Evolutionary conservation across 768 basidiomycete species (phyloP).

Genomic region (Epithele typhae): DNA sequence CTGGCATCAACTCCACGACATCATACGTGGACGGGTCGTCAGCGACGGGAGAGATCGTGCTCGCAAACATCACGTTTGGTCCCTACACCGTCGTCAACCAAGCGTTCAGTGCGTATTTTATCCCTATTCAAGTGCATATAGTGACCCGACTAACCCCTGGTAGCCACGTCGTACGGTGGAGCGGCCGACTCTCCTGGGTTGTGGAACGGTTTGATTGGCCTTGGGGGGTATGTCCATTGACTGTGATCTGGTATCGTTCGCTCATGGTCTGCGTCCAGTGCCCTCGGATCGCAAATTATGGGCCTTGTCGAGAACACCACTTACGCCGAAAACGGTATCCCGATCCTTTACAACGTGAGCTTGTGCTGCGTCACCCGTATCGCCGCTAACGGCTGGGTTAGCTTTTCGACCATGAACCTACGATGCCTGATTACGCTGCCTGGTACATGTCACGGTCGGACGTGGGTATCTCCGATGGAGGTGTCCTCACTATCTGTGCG

Average conservation of each 20-base stretch:
- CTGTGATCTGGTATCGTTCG: neutral
- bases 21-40: conserved; percentile 2
- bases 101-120: conserved; percentile 3
- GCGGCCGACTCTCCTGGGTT: neutral
- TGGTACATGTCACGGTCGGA: conserved; percentile 8
- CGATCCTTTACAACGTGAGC: conserved; percentile 6
- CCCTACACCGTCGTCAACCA: conserved; percentile 6
- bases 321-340: conserved; percentile 1
- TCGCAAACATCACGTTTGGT: conserved; percentile 5
- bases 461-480: conserved; percentile 5
- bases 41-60: conserved; percentile 2
- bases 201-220: conserved; percentile 4
- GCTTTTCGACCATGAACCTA: conserved; percentile 6
- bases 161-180: neutral
- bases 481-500: conserved; percentile 10
- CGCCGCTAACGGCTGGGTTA: too few relatives aligned
- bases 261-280: too few relatives aligned
- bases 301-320: neutral
- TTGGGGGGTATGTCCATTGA: conserved; percentile 1
- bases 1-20: conserved; percentile 2
- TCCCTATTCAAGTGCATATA: neutral
- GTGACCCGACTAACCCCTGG: neutral
- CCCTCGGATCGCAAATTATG: too few relatives aligned
- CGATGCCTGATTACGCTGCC: conserved; percentile 5
- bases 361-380: neutral